These are phyloP conservation scores for Ganoderma multipileum DNA, from an alignment of 1,284 basidiomycete genomes.

Conservation along the genomic window DNA sequence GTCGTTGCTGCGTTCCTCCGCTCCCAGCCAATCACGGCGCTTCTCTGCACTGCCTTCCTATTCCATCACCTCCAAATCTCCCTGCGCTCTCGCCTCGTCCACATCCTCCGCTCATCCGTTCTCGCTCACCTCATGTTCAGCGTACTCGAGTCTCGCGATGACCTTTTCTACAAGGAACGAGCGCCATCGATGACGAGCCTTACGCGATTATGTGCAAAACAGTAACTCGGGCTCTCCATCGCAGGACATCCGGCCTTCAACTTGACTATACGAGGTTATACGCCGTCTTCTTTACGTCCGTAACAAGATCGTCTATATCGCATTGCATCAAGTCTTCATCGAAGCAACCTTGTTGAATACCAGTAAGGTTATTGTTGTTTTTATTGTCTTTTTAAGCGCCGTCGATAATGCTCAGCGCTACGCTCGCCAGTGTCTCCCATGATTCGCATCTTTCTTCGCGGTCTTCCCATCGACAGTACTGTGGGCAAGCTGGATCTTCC, in stretches of 20 bases:
- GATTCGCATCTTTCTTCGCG: not conserved
- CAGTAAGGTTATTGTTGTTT: not conserved
- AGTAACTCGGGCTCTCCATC: not conserved
- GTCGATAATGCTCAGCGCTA: not conserved
- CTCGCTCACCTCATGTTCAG: not conserved
- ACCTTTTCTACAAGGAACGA: not conserved
- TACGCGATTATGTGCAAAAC: not conserved
- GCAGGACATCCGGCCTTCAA: not conserved
- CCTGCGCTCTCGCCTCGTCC: not conserved
- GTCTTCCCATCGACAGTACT: not conserved
- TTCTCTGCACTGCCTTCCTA: constrained; percentile 5
- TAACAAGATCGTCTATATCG: not conserved
- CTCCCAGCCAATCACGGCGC: not conserved
- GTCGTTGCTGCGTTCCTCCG: constrained; percentile 14
- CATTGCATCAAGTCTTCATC: constrained; percentile 1
- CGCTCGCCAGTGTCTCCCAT: not conserved
- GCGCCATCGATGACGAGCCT: not conserved
- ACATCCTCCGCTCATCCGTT: not conserved
- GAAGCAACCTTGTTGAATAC: not conserved
- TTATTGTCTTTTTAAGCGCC: not conserved
- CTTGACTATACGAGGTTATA: not conserved
- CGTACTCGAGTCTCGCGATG: not conserved
- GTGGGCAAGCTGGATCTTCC: not conserved
- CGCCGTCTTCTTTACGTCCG: not conserved
- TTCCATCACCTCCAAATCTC: not conserved